Percentiles rank a stretch among this genome's conserved stretches.
Conservation (phyloP, 2,329 filamentous ascomycete genomes). For the Whalleya microplaca region DNA sequence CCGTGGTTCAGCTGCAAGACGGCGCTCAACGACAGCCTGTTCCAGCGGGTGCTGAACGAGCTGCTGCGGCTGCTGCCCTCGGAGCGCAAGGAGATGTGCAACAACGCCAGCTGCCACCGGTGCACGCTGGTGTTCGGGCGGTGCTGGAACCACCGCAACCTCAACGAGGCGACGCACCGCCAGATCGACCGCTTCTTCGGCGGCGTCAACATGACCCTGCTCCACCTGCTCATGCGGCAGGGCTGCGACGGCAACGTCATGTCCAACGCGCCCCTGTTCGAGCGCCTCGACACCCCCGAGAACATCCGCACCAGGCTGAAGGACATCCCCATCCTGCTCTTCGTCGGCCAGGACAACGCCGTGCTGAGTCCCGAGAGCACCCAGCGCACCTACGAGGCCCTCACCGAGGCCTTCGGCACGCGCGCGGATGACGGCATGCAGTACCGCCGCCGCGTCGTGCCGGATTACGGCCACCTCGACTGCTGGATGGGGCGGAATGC, state of each 20-base stretch:
- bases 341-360: slow-evolving; percentile 59
- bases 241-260: slow-evolving; percentile 56
- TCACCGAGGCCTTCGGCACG: slow-evolving; percentile 55
- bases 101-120: slow-evolving; percentile 64
- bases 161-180: slow-evolving; percentile 67
- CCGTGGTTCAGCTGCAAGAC: slow-evolving; percentile 60
- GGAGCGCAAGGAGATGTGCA: slow-evolving; percentile 59
- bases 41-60: slow-evolving; percentile 59
- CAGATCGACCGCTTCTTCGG: slow-evolving; percentile 65
- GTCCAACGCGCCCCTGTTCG: slow-evolving; percentile 52
- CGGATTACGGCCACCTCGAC: slow-evolving; percentile 64
- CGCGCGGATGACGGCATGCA: slow-evolving; percentile 39
- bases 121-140: slow-evolving; percentile 63
- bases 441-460: slow-evolving; percentile 57
- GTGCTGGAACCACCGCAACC: slow-evolving; percentile 67
- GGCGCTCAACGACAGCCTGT: slow-evolving; percentile 47
- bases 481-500: slow-evolving; percentile 65
- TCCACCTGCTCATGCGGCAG: slow-evolving; percentile 60
- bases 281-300: slow-evolving; percentile 50
- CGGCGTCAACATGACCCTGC: slow-evolving; percentile 63
- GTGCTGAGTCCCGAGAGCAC: slow-evolving; percentile 59
- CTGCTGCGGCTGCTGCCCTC: slow-evolving; percentile 61
- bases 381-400: slow-evolving; percentile 54
- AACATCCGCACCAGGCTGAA: slow-evolving; percentile 53
- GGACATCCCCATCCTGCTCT: slow-evolving; percentile 59